A percentile compares a stretch with the other conserved stretches of the same genome.
These are phyloP conservation scores for Fusarium stilboides DNA, from an alignment of 2,329 filamentous ascomycete genomes.

Conservation along the genomic window DNA sequence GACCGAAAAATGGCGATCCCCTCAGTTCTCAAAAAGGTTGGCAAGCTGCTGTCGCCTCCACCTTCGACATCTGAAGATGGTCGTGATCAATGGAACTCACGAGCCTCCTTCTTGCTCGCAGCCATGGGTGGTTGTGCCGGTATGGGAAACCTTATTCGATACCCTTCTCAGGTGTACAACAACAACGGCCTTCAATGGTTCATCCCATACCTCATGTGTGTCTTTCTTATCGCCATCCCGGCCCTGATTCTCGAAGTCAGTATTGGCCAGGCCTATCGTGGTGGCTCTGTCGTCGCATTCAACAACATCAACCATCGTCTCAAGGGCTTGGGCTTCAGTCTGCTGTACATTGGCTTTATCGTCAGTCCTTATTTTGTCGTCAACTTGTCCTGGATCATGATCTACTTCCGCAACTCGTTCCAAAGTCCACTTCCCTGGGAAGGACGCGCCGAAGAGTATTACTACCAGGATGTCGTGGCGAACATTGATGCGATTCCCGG, in stretches of 20 bases:
- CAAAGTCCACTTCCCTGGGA: conserved; percentile 69
- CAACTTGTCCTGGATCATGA: conserved; percentile 72
- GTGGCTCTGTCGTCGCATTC: conserved; percentile 68
- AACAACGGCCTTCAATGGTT: conserved; percentile 74
- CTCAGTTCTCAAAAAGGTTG: conserved; percentile 51
- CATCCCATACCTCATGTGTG: conserved; percentile 69
- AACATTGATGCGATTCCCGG: conserved; percentile 62
- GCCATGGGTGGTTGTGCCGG: conserved; percentile 72
- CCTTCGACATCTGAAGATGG: conserved; percentile 58
- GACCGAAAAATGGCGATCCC: conserved; percentile 37
- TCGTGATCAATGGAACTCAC: conserved; percentile 69
- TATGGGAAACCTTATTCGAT: conserved; percentile 71
- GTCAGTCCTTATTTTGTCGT: conserved; percentile 72
- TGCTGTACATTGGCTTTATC: conserved; percentile 67
- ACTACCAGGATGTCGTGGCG: conserved; percentile 63
- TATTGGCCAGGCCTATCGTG: conserved; percentile 77
- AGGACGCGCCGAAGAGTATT: conserved; percentile 66
- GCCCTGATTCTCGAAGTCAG: conserved; percentile 73
- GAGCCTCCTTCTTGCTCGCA: conserved; percentile 69
- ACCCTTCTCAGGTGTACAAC: conserved; percentile 72
- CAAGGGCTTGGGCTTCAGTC: conserved; percentile 67
- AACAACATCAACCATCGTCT: conserved; percentile 67
- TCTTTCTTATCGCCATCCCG: conserved; percentile 70
- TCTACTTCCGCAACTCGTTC: conserved; percentile 71
- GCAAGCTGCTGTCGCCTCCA: conserved; percentile 55